Base-by-base conservation (phyloP, 164 flowering plant species). In the Sedum album region DNA sequence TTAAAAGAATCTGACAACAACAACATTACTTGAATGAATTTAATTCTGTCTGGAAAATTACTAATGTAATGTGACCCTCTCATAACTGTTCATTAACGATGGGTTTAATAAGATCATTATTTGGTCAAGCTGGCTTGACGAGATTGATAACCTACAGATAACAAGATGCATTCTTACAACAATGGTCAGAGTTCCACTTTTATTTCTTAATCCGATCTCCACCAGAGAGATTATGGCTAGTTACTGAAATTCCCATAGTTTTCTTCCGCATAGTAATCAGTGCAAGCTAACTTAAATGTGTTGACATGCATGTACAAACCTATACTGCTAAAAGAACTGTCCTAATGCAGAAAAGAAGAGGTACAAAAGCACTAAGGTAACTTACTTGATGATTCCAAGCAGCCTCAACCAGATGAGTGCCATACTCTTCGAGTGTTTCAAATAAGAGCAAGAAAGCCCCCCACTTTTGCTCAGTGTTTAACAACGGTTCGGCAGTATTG, bases 391-490 rank as follows among this genome's bases (percentile, higher is more conserved):
- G 88, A 69, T 79, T 78, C 99, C 99, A 94, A 69, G 97, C 99
- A 69, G 99, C 97, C 79, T 94, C 99, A 73, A 94, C 96, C 69
- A 94, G 83, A 80, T 94, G 99, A 68, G 96, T 85, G 35, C 99
- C 99, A 81, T 84, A 94, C 78, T 94, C 97, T 75, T 94, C 96
- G 66, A 94, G 97, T 93, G 90, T 94, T 76, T 94, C 99, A 80
- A 87, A 94, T n/a, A 94, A 74, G 74, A 94, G 95, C 62, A 88
- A 18, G 73, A 94, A 94, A 31, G 93, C 93, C 67, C 73, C 88
- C 99, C 99, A 94, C 68, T 80, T 79, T 74, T 82, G 86, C 68
- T 70, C 76, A 67, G 77, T 72, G 72, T 60, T 82, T 61, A 72
- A 69, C 61, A 55, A 69, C 15, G 72, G 60, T 31, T 79, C 82